Evolutionary conservation across 2,329 filamentous ascomycete genomes (phyloP), one percentile per base, ranked within the genome.

Genomic region (Cladophialophora exuberans): DNA sequence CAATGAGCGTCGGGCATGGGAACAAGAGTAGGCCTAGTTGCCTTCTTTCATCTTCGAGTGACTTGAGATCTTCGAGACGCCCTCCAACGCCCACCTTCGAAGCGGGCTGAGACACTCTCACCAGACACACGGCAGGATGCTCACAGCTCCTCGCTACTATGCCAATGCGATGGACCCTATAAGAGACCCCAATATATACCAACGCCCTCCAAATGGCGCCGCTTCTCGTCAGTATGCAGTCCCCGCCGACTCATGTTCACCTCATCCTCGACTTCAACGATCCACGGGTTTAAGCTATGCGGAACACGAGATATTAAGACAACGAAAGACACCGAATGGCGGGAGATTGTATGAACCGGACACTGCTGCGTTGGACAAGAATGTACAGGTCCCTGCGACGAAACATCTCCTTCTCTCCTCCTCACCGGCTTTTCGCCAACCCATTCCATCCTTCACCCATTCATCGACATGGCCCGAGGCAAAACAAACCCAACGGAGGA

Each of bases 311-410:
- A 78, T 97, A 53, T 33, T 64, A 36, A 52, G 62, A 26, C 85
- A 93, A 62, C 84, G 93, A 62, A 97, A 97, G 72, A 97, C 93
- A 6, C 94, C 93, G 3, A 93, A 87, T 67, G 46, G 46, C 3
- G 94, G 93, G n/a, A 96, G 91, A 31, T 82, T 97, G 58, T 87
- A 93, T 62, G 90, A 89, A 50, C 91, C 90, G 9, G 92, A 97
- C 78, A 90, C 89, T 26, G 89, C 89, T 4, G 85, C 86, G 1
- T 80, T 86, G 18, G 87, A 90, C 66, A 83, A 87, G 64, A 84
- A 81, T 7, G 83, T 86, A 30, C 88, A 88, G 31, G 87, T 87
- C 4, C 89, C 89, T 31, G 86, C 89, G 1, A 77, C 84, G 42
- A 97, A 97, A 73, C 91, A 96, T 69, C 84, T 96, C 68, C 79